Percentiles rank a stretch among this genome's conserved stretches.
Evolutionary conservation across 2,329 filamentous ascomycete species (phyloP).

Genomic region (Huntiella moniliformis): DNA sequence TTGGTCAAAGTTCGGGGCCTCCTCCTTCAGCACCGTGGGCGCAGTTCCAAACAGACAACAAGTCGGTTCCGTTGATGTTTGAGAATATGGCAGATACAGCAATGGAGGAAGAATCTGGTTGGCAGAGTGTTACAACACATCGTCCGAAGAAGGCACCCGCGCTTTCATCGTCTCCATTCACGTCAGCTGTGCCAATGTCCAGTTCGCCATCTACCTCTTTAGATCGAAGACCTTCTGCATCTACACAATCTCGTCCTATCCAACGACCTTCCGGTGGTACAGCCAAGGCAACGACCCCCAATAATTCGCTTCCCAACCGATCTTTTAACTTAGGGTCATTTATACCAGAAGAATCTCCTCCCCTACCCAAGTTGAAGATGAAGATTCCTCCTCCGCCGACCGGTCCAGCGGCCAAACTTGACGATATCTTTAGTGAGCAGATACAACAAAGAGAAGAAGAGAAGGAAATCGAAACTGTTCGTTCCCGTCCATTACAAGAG

Average conservation of each 20-base stretch:
- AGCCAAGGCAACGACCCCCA: background rate
- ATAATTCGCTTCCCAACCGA: constrained; percentile 2
- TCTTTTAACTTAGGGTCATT: constrained; percentile 7
- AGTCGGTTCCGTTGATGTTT: constrained; percentile 1
- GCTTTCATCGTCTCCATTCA: background rate
- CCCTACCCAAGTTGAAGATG: constrained; percentile 42
- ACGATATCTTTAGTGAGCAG: constrained; percentile 78
- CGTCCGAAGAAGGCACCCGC: constrained; percentile 1
- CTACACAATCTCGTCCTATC: background rate
- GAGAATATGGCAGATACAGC: constrained; percentile 10
- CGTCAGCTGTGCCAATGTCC: background rate
- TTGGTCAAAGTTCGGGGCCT: background rate
- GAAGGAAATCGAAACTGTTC: constrained; percentile 56
- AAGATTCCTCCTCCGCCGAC: constrained; percentile 8
- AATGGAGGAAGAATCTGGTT: constrained; percentile 4
- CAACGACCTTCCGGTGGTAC: background rate
- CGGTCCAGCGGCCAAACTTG: constrained; percentile 35
- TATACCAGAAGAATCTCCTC: constrained; percentile 20
- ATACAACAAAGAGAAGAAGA: constrained; percentile 53
- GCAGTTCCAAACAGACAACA: background rate
- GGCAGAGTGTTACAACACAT: constrained; percentile 8
- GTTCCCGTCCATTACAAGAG: constrained; percentile 77
- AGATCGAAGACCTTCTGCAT: background rate
- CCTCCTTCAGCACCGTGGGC: constrained; percentile 7
- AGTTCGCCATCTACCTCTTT: constrained; percentile 1